Evolutionary conservation across 495 filamentous ascomycete species (phyloP), one percentile per base, ranked within the genome.

Genomic region (Trichocladium uniseriatum): DNA sequence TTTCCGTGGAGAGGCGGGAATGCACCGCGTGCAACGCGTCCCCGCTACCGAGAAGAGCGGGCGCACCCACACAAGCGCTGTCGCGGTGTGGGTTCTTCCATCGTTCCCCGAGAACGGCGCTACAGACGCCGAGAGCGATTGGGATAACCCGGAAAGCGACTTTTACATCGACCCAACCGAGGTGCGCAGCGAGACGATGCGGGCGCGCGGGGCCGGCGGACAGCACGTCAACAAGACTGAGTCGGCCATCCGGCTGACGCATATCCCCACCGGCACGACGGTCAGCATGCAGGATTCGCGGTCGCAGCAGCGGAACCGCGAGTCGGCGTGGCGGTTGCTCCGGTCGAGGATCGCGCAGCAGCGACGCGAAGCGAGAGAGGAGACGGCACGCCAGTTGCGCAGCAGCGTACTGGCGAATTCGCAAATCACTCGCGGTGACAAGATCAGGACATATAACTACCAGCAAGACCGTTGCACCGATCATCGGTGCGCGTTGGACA

Each of bases 191-290:
- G 94, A 98, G 59, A 84, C 86, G 56, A 95, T 97, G 90, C 79
- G 89, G 24, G 88, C 92, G 1, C 73, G 85, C 42, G 92, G 92
- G 24, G 89, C 92, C 2, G 92, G 92, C 15, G 92, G 92, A 6
- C 92, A 98, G 69, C 94, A 97, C 63, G 92, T 98, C 61, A 98
- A 98, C 66, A 96, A 86, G 54, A 98, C 92, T 2, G 94, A 97
- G 66, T 95, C 89, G 29, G 92, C 92, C 15, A 86, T 98, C 52
- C 83, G 92, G 15, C 72, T 98, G 47, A 95, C 89, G 10, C 94
- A 98, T 76, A 74, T 88, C 11, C 94, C 92, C 9, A 95, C 90
- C 0, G 81, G 80, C 31, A 87, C 79, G 7, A 78, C 86, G 21
- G 90, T 96, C 10, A 82, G 81, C 37, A 95, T 96, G 72, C 92